Evolutionary conservation across 805 yeast genomes (phyloP), one percentile per base, ranked within the genome.

Genomic region (Zygoascus biomembranicola): DNA sequence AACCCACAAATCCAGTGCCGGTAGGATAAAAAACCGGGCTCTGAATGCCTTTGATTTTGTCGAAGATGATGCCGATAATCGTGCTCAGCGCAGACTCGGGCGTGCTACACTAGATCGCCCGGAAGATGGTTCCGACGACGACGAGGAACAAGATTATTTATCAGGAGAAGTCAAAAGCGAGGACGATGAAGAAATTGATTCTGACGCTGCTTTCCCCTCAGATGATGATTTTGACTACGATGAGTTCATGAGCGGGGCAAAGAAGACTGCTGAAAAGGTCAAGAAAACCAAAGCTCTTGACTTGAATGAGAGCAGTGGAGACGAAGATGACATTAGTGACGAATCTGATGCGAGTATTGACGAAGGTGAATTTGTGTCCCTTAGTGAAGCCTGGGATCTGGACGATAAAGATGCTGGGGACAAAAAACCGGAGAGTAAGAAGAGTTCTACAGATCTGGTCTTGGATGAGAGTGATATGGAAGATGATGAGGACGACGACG

Each of bases 351-450:
- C 78, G 26, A 83, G 90, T 63, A 75, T 86, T 44, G 96, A 88
- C 61, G 96, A 88, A 64, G 73, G 69, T 32, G 86, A 88, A 59
- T 74, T 90, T 52, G 77, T 85, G 55, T 79, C 95, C 0, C 73
- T 90, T 42, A 85, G 95, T n/a, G 90, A 84, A 60, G 90, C 87
- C 2, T 89, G 96, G 96, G 97, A 86, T 63, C 68, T 81, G 69
- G 94, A 87, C 65, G 88, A 83, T 32, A 70, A 26, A 9, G 46
- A 41, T 11, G 6, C 18, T 8, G 13, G 14, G 19, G 26, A 3
- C 2, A 19, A 14, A 19, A 35, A 35, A 14, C 2, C 5, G 20
- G 41, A 28, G 35, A 2, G n/a, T 2, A 54, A 42, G 2, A 37
- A 39, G 16, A 52, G 52, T 16, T 52, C 32, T 10, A 49, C 35